Base-by-base conservation (phyloP, 176 grass and related monocot species). In the Echinochloa phyllopogon region DNA sequence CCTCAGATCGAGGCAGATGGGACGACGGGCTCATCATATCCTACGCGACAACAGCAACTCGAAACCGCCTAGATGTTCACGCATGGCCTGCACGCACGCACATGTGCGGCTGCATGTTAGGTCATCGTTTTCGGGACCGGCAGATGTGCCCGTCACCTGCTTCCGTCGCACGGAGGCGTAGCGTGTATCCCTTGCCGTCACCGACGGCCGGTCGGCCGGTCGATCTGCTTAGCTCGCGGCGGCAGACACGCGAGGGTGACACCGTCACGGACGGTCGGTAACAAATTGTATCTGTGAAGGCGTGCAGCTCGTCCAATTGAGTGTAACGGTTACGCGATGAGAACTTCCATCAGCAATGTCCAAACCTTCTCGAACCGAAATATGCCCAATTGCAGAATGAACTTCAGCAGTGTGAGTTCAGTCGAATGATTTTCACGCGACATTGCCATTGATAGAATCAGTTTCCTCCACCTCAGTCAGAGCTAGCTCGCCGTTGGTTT, bases 31-130 rank as follows among this genome's bases (percentile, higher is more conserved):
- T n/a, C 4, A 21, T 67, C 65, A 37, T 40, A 67, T 67, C 65
- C 65, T 40, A 67, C 37, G 65, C 65, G 38, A 70, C 67, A 69
- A 69, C 3, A 69, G 67, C 40, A 44, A 69, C 66, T 21, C 66
- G 9, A 37, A 69, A 13, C 41, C 67, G 42, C 67, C n/a, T 25
- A 23, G 67, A 70, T 15, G 65, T 42, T 42, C 65, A 42, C 65
- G 67, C 67, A 69, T 43, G 65, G 65, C 65, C 39, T 42, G 20
- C n/a, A n/a, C n/a, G n/a, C n/a, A n/a, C 36, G 60, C 33, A 39
- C 33, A 33, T 65, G 63, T 64, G 33, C 18, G 9, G 63, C 15
- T 39, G 37, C 67, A 44, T 12, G 59, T 62, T 29, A 62, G 59
- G 25, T 63, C 60, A 63, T 63, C 60, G 60, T 63, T 63, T 29